phyloP scores from a whole-genome alignment of 768 basidiomycete genomes.

The Scleroderma bovista region DNA sequence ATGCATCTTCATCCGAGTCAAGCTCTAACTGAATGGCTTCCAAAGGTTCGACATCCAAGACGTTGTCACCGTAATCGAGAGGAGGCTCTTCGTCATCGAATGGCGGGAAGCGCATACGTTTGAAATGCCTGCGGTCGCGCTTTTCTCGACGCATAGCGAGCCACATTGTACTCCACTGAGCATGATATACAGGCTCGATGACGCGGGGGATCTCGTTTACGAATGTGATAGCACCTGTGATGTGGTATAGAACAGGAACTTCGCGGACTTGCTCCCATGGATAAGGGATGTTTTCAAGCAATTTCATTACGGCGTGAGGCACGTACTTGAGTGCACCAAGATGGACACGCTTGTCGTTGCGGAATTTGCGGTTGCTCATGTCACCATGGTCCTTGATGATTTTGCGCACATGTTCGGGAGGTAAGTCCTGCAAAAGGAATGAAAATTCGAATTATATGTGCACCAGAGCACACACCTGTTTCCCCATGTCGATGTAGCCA shows the following conservation, averaged over 20 bases:
- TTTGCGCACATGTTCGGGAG: slow-evolving; percentile 97
- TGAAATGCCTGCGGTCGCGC: slow-evolving; percentile 97
- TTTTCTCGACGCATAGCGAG: slow-evolving; percentile 98
- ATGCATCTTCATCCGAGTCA: slow-evolving; percentile 84
- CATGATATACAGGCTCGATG: slow-evolving; percentile 96
- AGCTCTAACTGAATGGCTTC: slow-evolving; percentile 97
- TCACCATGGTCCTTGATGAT: slow-evolving; percentile 99
- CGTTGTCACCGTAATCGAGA: slow-evolving; percentile 98
- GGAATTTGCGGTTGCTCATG: slow-evolving; percentile 99
- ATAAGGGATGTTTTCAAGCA: slow-evolving; percentile 95
- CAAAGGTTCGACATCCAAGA: slow-evolving; percentile 94
- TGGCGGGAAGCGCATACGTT: slow-evolving; percentile 98
- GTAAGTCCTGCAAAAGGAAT: slow-evolving; percentile 61
- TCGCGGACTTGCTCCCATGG: slow-evolving; percentile 99
- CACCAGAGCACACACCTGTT: slow-evolving; percentile 55
- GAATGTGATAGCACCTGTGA: slow-evolving; percentile 98
- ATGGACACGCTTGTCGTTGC: slow-evolving; percentile 99
- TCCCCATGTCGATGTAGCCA: slow-evolving; percentile 87
- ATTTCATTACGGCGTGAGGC: slow-evolving; percentile 98
- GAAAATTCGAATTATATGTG: background rate
- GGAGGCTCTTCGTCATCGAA: slow-evolving; percentile 99
- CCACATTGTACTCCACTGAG: slow-evolving; percentile 99
- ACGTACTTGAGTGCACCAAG: slow-evolving; percentile 98
- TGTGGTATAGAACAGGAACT: slow-evolving; percentile 97
- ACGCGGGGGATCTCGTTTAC: slow-evolving; percentile 97